These are phyloP conservation scores for Fraxinus velutina DNA, from an alignment of 305 asterid genomes.

Conservation along the genomic window DNA sequence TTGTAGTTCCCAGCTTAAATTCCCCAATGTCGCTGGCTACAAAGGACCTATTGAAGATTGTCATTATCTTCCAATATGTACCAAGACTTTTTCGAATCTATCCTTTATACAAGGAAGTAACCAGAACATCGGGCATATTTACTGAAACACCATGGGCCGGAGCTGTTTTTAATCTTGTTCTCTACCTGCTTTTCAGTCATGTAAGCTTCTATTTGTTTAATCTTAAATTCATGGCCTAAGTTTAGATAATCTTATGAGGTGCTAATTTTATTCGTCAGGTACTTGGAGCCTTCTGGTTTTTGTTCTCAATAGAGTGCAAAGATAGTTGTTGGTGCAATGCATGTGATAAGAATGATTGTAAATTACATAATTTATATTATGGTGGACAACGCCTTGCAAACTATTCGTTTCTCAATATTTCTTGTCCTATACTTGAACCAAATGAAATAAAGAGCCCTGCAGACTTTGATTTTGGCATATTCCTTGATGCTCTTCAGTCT, in stretches of 20 bases:
- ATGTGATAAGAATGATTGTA: slow-evolving; percentile 27
- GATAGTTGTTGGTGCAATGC: slow-evolving; percentile 52
- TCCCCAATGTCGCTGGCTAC: slow-evolving; percentile 44
- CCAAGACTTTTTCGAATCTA: slow-evolving; percentile 52
- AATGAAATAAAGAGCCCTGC: slow-evolving; percentile 23
- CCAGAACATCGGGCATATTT: slow-evolving; percentile 39
- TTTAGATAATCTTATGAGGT: not conserved
- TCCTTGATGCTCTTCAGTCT: slow-evolving; percentile 55
- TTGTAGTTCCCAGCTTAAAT: slow-evolving; percentile 26
- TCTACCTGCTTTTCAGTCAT: slow-evolving; percentile 39
- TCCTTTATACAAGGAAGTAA: slow-evolving; percentile 53
- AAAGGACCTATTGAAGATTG: slow-evolving; percentile 37
- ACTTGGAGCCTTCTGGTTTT: slow-evolving; percentile 62
- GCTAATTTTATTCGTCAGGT: slow-evolving; percentile 28
- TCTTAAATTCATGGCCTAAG: too few species aligned
- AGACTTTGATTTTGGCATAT: slow-evolving; percentile 62
- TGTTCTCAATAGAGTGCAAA: slow-evolving; percentile 53
- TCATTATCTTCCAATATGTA: slow-evolving; percentile 42
- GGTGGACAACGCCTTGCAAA: not conserved
- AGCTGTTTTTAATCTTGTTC: slow-evolving; percentile 43
- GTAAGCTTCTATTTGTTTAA: slow-evolving; percentile 18
- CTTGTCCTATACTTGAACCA: slow-evolving; percentile 45
- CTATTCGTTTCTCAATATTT: slow-evolving; percentile 33
- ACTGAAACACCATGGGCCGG: slow-evolving; percentile 47
- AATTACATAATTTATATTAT: slow-evolving; percentile 37